Conservation (phyloP, 1,284 basidiomycete genomes). For the Apiotrichum montevideense region DNA sequence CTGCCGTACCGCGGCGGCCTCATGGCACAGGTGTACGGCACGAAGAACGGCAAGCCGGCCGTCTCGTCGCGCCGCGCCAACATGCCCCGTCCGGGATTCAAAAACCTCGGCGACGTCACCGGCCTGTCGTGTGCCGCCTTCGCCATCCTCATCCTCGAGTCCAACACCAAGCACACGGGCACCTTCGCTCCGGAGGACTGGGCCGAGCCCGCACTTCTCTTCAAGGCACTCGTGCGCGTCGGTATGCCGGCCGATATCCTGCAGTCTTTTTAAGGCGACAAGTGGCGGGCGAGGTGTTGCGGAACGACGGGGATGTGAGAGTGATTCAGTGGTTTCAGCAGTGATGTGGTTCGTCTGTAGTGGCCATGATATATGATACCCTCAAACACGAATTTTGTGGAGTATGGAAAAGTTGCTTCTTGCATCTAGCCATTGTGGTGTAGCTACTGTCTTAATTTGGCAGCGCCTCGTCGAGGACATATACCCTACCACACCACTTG, state of each 20-base stretch:
- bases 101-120: neutral
- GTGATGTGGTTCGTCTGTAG: too few relatives aligned
- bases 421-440: too few relatives aligned
- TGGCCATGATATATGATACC: too few relatives aligned
- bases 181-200: neutral
- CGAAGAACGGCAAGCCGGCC: neutral
- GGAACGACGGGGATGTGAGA: too few relatives aligned
- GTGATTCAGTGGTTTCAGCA: too few relatives aligned
- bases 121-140: neutral
- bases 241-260: neutral
- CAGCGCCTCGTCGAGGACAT: conserved; percentile 17
- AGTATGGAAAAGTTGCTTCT: too few relatives aligned
- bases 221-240: neutral
- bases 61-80: neutral
- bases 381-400: too few relatives aligned
- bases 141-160: neutral
- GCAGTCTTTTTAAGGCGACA: too few relatives aligned
- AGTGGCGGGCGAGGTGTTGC: too few relatives aligned
- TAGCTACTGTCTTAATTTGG: too few relatives aligned
- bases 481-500: conserved; percentile 28
- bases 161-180: neutral
- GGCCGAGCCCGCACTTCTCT: neutral
- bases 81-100: neutral
- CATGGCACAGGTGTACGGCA: neutral
- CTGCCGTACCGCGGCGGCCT: neutral